Evolutionary conservation across 768 basidiomycete genomes (phyloP).

Genomic region (Tubosaeta sp.): DNA sequence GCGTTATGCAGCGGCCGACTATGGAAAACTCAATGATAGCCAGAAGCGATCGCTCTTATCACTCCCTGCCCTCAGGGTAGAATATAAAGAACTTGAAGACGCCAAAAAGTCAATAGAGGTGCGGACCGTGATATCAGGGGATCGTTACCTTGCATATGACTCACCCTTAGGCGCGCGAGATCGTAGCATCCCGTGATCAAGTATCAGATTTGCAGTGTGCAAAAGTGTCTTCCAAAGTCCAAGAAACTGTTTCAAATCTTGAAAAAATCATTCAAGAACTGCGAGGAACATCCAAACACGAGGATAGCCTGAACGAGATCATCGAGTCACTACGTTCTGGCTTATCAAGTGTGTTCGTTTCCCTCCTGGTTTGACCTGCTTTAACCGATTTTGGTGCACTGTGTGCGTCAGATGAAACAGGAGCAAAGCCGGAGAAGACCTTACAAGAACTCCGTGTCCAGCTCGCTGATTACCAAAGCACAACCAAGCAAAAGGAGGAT

Average conservation of each 20-base stretch:
- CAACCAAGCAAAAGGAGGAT: background rate
- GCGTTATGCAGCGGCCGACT: constrained; percentile 61
- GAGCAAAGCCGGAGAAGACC: background rate
- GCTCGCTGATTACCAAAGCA: no score
- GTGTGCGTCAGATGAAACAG: no score
- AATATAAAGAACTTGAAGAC: constrained; percentile 78
- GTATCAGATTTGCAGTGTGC: constrained; percentile 43
- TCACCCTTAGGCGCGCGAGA: constrained; percentile 51
- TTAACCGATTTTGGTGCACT: no score
- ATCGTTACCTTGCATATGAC: background rate
- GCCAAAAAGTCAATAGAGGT: constrained; percentile 86
- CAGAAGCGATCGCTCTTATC: constrained; percentile 72
- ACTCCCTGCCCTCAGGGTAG: constrained; percentile 70
- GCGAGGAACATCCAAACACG: no score
- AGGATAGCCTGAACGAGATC: no score
- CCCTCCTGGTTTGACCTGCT: no score
- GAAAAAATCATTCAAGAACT: no score
- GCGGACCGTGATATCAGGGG: constrained; percentile 35
- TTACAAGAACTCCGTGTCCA: background rate
- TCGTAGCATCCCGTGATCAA: constrained; percentile 54
- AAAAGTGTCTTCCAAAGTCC: constrained; percentile 55
- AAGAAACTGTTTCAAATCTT: constrained; percentile 43
- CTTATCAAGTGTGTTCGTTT: no score
- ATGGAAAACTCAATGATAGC: constrained; percentile 81
- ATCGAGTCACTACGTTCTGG: background rate